Evolutionary conservation across 495 filamentous ascomycete species (phyloP).

Genomic region (Aspergillus steynii): DNA sequence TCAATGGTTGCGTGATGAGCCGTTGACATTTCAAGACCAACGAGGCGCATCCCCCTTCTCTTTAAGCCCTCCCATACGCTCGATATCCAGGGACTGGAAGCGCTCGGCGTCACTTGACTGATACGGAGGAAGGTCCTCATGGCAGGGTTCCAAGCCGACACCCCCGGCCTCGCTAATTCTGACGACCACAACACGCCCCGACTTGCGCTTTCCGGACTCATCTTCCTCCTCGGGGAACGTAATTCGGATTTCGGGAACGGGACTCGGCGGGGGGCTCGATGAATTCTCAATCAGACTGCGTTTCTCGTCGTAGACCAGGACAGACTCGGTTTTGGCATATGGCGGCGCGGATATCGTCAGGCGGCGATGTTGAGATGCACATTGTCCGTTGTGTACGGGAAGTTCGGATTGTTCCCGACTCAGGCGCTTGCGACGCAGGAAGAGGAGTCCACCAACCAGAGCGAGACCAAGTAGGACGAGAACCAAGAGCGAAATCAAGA

Average conservation of each 20-base stretch:
- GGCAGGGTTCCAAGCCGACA: conserved; percentile 81
- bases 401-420: conserved; percentile 51
- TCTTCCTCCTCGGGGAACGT: conserved; percentile 98
- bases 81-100: conserved; percentile 90
- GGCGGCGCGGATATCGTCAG: conserved; percentile 61
- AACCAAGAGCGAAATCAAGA: conserved; percentile 77
- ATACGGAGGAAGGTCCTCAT: conserved; percentile 86
- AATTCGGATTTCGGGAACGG: conserved; percentile 96
- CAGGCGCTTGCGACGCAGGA: conserved; percentile 67
- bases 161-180: conserved; percentile 81
- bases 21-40: conserved; percentile 33
- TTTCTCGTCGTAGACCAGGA: conserved; percentile 74
- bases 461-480: conserved; percentile 68
- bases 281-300: conserved; percentile 71
- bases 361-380: conserved; percentile 63
- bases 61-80: conserved; percentile 90
- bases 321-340: conserved; percentile 59
- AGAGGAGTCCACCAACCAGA: conserved; percentile 63
- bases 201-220: conserved; percentile 73
- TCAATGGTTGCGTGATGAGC: conserved; percentile 3
- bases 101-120: conserved; percentile 71
- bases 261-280: conserved; percentile 71
- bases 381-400: conserved; percentile 58
- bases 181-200: conserved; percentile 88
- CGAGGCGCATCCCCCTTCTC: conserved; percentile 66